These are phyloP conservation scores for Gossypium gossypioides DNA, from an alignment of 441 rosid genomes.

Conservation along the genomic window DNA sequence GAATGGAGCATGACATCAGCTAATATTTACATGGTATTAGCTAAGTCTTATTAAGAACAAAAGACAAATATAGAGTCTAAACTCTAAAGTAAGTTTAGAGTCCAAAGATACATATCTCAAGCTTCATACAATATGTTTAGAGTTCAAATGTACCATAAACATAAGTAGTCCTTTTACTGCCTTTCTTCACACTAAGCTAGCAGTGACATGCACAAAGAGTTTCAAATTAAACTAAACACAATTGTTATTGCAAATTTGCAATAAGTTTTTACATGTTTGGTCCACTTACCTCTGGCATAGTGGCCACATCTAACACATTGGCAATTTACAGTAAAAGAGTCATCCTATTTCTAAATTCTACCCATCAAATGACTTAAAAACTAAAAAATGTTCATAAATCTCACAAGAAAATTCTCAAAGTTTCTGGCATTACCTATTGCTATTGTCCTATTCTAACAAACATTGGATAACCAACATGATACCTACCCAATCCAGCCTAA, in stretches of 20 bases:
- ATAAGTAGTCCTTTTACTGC: neutral
- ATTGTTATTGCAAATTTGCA: neutral
- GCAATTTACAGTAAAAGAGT: neutral
- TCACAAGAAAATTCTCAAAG: neutral
- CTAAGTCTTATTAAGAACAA: neutral
- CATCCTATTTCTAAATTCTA: neutral
- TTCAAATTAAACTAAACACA: neutral
- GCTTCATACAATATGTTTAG: too few species aligned
- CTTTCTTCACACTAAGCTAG: neutral
- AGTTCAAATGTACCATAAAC: neutral
- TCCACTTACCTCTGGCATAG: neutral
- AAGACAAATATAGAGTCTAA: neutral
- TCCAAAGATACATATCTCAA: neutral
- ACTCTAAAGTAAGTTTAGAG: neutral
- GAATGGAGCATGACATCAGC: constrained; percentile 14
- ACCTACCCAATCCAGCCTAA: neutral
- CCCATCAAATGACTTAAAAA: neutral
- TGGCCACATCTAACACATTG: too few species aligned
- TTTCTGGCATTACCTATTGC: neutral
- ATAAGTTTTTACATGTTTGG: neutral
- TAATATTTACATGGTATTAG: neutral
- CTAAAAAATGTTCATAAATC: neutral
- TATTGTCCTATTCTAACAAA: neutral
- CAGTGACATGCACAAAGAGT: neutral
- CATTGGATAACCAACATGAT: neutral